phyloP scores from a whole-genome alignment of 768 basidiomycete genomes.

The Thelephora aurantiotincta region DNA sequence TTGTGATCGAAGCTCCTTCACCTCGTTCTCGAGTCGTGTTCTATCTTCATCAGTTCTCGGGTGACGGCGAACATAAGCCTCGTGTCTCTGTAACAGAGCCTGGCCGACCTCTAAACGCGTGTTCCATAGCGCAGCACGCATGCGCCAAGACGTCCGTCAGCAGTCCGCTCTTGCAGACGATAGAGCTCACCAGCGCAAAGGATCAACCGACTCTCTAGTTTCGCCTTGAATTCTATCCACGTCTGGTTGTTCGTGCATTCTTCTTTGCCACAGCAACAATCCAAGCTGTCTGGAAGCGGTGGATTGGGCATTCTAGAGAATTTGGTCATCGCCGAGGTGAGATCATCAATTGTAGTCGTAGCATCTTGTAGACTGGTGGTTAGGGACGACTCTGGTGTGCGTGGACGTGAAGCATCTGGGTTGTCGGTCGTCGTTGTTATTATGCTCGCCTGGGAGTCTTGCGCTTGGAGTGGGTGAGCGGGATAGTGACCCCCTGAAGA shows the following conservation, averaged over 20 bases:
- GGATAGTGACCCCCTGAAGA: no score
- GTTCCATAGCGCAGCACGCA: slow-evolving; percentile 1
- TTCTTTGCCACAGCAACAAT: slow-evolving; percentile 54
- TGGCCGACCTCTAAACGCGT: slow-evolving; percentile 65
- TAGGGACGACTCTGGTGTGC: slow-evolving; percentile 16
- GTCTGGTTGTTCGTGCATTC: slow-evolving; percentile 50
- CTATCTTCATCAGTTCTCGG: slow-evolving; percentile 9
- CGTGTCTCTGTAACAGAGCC: slow-evolving; percentile 74
- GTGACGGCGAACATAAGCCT: slow-evolving; percentile 66
- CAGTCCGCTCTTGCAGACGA: not conserved
- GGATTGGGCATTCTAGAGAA: slow-evolving; percentile 68
- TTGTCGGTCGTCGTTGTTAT: slow-evolving; percentile 3
- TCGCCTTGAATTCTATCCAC: slow-evolving; percentile 52
- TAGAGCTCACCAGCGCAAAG: slow-evolving; percentile 71
- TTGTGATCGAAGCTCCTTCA: slow-evolving; percentile 14
- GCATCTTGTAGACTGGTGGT: slow-evolving; percentile 17
- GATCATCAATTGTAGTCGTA: slow-evolving; percentile 54
- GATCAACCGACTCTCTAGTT: slow-evolving; percentile 62
- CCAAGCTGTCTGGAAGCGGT: slow-evolving; percentile 35
- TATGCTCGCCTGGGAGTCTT: not conserved
- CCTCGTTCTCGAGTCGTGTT: slow-evolving; percentile 13
- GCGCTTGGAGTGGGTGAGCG: slow-evolving; percentile 5
- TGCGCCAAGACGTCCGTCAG: not conserved
- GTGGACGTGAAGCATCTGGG: slow-evolving; percentile 10
- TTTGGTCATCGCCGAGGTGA: slow-evolving; percentile 57